Conservation (phyloP, 1,284 basidiomycete species). For the Coriolopsis trogii region DNA sequence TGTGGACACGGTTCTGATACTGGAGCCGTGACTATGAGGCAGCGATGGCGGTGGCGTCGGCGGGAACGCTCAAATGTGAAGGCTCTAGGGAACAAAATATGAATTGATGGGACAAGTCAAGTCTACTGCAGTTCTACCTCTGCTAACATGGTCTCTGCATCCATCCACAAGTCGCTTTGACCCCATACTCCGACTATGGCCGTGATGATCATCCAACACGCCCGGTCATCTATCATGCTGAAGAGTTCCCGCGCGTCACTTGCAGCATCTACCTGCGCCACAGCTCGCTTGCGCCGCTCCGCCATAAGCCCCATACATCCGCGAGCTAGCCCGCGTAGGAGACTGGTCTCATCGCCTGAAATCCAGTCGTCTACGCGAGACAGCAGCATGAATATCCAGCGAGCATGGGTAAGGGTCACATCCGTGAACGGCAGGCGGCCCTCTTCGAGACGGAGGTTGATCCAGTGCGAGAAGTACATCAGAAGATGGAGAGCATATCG, state of each 20-base stretch:
- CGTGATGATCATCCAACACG: conserved; percentile 86
- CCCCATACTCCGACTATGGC: conserved; percentile 81
- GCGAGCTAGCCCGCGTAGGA: conserved; percentile 78
- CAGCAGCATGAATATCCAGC: conserved; percentile 86
- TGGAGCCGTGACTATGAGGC: no score
- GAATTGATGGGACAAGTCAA: no score
- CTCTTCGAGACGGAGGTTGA: conserved; percentile 59
- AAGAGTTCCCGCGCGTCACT: conserved; percentile 11
- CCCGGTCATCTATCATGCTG: conserved; percentile 48
- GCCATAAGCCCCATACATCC: conserved; percentile 66
- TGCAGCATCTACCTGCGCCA: neutral
- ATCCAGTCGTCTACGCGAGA: conserved; percentile 73
- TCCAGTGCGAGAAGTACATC: conserved; percentile 85
- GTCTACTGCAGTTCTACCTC: conserved; percentile 8
- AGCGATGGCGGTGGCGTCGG: no score
- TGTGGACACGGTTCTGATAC: no score
- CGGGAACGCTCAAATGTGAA: no score
- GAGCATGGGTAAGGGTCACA: conserved; percentile 67
- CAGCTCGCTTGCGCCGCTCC: conserved; percentile 32
- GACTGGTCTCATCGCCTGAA: conserved; percentile 77
- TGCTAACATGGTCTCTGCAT: conserved; percentile 54
- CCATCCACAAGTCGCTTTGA: conserved; percentile 85
- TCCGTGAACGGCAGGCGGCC: conserved; percentile 42
- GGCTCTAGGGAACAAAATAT: no score
- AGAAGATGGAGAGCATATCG: conserved; percentile 72